phyloP scores from a whole-genome alignment of 1,284 basidiomycete genomes.

The Agroathelia rolfsii region DNA sequence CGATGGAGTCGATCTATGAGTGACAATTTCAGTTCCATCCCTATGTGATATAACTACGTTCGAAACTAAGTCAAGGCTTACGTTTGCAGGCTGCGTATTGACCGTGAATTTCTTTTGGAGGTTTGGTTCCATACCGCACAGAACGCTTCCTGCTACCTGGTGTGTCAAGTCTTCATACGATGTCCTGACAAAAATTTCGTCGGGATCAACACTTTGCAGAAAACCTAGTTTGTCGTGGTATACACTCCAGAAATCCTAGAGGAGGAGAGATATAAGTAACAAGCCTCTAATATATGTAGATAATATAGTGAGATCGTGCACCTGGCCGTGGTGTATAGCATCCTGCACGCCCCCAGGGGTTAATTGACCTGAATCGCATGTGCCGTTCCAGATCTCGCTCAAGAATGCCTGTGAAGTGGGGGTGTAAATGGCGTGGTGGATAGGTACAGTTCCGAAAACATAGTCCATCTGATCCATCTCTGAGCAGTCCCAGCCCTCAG shows the following conservation, averaged over 20 bases:
- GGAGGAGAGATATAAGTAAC: not conserved
- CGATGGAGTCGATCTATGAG: slow-evolving; percentile 40
- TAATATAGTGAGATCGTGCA: slow-evolving; percentile 11
- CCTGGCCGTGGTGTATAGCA: slow-evolving; percentile 37
- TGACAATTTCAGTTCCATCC: no score
- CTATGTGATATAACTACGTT: no score
- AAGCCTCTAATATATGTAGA: not conserved
- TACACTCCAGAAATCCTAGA: slow-evolving; percentile 41
- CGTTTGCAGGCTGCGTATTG: slow-evolving; percentile 30
- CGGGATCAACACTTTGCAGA: slow-evolving; percentile 27
- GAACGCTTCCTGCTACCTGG: slow-evolving; percentile 39
- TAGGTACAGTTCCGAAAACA: slow-evolving; percentile 21
- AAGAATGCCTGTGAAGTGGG: slow-evolving; percentile 37
- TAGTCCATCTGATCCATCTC: slow-evolving; percentile 27
- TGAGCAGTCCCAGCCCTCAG: slow-evolving; percentile 30
- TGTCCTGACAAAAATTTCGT: slow-evolving; percentile 35
- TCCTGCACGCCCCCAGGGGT: slow-evolving; percentile 39
- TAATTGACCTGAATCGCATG: slow-evolving; percentile 43
- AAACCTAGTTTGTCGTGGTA: slow-evolving; percentile 34
- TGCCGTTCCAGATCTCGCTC: slow-evolving; percentile 42
- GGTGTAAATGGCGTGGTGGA: slow-evolving; percentile 30
- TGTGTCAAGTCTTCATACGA: slow-evolving; percentile 37
- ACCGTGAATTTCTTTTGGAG: slow-evolving; percentile 25
- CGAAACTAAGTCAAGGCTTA: no score
- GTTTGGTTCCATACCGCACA: slow-evolving; percentile 38